A percentile compares a stretch with the other conserved stretches of the same genome.
Conservation (phyloP, 208 protist species). For the Leishmania guyanensis region DNA sequence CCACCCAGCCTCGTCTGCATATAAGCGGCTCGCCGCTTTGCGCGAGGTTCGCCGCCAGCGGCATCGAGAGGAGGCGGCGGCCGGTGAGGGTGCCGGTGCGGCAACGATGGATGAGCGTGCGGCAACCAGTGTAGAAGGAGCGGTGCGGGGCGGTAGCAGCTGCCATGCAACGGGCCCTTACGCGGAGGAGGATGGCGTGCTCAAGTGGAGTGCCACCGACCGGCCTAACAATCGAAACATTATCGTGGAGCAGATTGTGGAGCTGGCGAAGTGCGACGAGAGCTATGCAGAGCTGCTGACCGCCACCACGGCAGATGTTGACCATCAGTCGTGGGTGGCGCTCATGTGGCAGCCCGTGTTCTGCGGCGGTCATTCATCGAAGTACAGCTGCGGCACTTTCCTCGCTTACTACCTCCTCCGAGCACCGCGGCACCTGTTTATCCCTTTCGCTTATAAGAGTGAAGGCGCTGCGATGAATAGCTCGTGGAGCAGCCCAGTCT, state of each 20-base stretch:
- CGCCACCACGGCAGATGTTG: conserved; percentile 69
- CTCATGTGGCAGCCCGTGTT: conserved; percentile 88
- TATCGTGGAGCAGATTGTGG: conserved; percentile 68
- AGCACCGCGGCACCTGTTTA: conserved; percentile 67
- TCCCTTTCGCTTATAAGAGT: conserved; percentile 48
- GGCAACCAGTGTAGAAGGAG: not conserved
- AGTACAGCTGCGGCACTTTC: conserved; percentile 86
- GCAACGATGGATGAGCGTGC: not conserved
- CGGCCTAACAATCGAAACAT: conserved; percentile 82
- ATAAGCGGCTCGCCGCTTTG: conserved; percentile 51
- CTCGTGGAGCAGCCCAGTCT: conserved; percentile 67
- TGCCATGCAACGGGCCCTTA: conserved; percentile 1
- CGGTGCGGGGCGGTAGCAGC: not conserved
- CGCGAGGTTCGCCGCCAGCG: conserved; percentile 37
- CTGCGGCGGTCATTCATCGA: conserved; percentile 72
- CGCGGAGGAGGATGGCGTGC: conserved; percentile 48
- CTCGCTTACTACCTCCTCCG: conserved; percentile 86
- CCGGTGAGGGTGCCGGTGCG: not conserved
- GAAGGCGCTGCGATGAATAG: conserved; percentile 64
- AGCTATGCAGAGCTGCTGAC: conserved; percentile 66
- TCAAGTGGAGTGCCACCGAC: conserved; percentile 78
- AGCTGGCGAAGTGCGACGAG: conserved; percentile 63
- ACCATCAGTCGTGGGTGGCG: conserved; percentile 88
- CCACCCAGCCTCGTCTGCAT: conserved; percentile 56
- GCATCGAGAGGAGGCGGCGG: conserved; percentile 18